phyloP scores from a whole-genome alignment of 768 basidiomycete species.

The Dictyophora rubrovolvata region DNA sequence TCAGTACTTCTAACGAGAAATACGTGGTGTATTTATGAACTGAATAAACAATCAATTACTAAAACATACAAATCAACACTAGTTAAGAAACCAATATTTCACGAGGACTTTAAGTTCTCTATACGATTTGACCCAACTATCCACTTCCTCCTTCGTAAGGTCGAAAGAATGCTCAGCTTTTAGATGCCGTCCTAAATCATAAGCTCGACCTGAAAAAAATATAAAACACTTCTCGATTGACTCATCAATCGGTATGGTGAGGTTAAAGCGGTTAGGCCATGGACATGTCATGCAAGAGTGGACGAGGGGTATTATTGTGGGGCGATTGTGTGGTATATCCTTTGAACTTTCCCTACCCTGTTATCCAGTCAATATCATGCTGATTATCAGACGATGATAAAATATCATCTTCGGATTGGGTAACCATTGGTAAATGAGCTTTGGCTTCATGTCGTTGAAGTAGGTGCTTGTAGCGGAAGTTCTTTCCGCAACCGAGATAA shows the following conservation, averaged over 20 bases:
- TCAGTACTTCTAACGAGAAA: no score
- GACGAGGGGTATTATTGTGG: conserved; percentile 8
- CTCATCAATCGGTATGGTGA: conserved; percentile 4
- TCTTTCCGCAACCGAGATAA: conserved; percentile 41
- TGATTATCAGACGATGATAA: conserved; percentile 20
- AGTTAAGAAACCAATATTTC: no score
- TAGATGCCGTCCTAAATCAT: conserved; percentile 81
- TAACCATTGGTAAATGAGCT: conserved; percentile 27
- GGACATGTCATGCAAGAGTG: conserved; percentile 16
- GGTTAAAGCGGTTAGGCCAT: conserved; percentile 8
- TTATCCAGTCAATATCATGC: conserved; percentile 31
- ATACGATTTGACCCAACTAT: conserved; percentile 26
- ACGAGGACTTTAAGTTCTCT: neutral
- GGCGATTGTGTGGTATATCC: conserved; percentile 16
- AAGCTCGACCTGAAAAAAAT: conserved; percentile 74
- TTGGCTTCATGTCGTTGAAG: conserved; percentile 66
- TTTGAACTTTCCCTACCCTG: no score
- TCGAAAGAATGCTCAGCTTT: conserved; percentile 53
- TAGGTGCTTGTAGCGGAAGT: conserved; percentile 80
- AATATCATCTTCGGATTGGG: conserved; percentile 14
- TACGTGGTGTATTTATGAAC: neutral
- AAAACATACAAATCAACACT: no score
- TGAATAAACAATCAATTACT: no score
- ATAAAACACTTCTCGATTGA: conserved; percentile 42
- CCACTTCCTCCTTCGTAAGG: conserved; percentile 43